A percentile compares a stretch with the other conserved stretches of the same genome.
Evolutionary conservation across 495 filamentous ascomycete species (phyloP).

Genomic region (Penicillium bovifimosum): DNA sequence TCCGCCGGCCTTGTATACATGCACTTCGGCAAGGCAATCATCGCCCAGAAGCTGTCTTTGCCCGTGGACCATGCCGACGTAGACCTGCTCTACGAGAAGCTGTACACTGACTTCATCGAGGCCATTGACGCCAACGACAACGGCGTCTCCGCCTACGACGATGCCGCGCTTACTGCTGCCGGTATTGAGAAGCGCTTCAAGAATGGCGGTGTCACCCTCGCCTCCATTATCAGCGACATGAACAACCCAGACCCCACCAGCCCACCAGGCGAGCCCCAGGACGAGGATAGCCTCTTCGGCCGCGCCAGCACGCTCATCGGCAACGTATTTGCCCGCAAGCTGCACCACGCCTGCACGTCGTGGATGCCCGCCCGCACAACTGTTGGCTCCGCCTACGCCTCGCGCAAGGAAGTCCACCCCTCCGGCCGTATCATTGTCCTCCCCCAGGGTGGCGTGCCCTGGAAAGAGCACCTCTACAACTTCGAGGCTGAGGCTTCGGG

Average conservation of each 20-base stretch:
- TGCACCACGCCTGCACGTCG: constrained; percentile 48
- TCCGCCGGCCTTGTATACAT: constrained; percentile 91
- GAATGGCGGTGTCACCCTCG: constrained; percentile 73
- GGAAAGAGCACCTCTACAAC: constrained; percentile 92
- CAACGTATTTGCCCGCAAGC: constrained; percentile 71
- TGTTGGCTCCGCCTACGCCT: constrained; percentile 64
- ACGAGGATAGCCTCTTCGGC: constrained; percentile 76
- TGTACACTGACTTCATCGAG: constrained; percentile 92
- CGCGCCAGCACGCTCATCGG: constrained; percentile 76
- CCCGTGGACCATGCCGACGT: constrained; percentile 59
- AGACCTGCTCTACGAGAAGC: constrained; percentile 71
- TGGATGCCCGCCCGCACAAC: constrained; percentile 86
- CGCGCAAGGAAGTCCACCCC: constrained; percentile 58
- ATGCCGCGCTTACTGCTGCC: constrained; percentile 54
- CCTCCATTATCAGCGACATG: constrained; percentile 74
- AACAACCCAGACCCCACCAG: constrained; percentile 53
- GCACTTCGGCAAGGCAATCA: constrained; percentile 84
- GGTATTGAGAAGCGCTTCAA: constrained; percentile 73
- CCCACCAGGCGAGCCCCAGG: constrained; percentile 54
- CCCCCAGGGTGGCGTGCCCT: constrained; percentile 68
- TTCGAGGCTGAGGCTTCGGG: constrained; percentile 61
- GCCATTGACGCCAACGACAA: constrained; percentile 97
- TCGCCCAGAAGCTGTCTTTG: constrained; percentile 62
- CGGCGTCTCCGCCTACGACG: constrained; percentile 76
- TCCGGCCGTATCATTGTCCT: constrained; percentile 78